Evolutionary conservation across 2,329 filamentous ascomycete genomes (phyloP).

Genomic region (Chaetomiaceae sp.): DNA sequence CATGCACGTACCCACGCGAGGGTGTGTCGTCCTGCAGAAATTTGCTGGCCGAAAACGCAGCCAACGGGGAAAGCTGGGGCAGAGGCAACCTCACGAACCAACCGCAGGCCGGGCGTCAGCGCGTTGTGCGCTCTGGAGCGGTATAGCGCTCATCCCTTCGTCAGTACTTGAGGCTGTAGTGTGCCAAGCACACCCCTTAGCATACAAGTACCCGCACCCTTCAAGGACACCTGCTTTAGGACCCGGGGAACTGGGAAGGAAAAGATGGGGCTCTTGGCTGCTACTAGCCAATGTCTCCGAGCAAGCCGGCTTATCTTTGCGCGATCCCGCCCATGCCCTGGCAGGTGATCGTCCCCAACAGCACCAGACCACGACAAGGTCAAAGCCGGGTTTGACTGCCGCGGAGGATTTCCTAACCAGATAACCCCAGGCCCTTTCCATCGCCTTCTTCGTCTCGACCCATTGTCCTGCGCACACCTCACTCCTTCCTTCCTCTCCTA

Average conservation of each 20-base stretch:
- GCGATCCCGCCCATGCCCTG: neutral
- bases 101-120: neutral
- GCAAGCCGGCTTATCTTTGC: neutral
- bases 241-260: constrained; percentile 3
- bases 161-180: neutral
- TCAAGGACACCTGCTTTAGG: neutral
- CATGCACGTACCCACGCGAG: constrained; percentile 11
- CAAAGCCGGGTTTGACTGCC: neutral
- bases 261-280: neutral
- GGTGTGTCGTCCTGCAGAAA: constrained; percentile 3
- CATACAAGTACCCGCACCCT: no score
- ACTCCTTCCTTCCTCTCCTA: neutral
- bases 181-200: neutral
- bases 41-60: constrained; percentile 5
- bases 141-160: neutral
- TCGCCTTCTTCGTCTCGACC: no score
- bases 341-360: no score
- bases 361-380: no score
- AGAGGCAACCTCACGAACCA: neutral
- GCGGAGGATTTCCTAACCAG: neutral
- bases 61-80: neutral
- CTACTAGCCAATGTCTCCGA: neutral
- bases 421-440: no score
- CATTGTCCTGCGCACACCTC: no score
- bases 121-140: constrained; percentile 3